Evolutionary conservation across 305 asterid species (phyloP).

Genomic region (Fraxinus platypoda): DNA sequence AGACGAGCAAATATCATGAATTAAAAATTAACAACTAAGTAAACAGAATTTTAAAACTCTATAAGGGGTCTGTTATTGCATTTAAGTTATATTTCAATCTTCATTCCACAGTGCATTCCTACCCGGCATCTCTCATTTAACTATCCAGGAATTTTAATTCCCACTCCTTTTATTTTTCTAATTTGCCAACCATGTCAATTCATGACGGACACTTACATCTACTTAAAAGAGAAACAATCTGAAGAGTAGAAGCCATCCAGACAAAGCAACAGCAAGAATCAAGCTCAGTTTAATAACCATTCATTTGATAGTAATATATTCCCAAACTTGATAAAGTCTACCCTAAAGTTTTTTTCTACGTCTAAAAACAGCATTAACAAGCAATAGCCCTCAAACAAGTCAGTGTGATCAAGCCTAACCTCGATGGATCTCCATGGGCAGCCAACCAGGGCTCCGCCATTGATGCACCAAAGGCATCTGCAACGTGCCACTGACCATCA

Average conservation of each 20-base stretch:
- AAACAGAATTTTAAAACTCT: background rate
- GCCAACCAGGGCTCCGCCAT: constrained; percentile 96
- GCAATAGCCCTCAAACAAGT: constrained; percentile 1
- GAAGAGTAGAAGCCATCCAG: background rate
- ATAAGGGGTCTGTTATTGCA: background rate
- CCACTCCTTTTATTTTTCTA: background rate
- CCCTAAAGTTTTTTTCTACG: background rate
- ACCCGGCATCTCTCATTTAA: background rate
- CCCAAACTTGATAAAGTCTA: background rate
- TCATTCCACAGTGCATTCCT: background rate
- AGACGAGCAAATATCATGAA: background rate
- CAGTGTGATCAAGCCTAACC: constrained; percentile 42
- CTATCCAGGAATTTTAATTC: background rate
- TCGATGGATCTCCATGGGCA: constrained; percentile 93
- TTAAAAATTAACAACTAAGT: background rate
- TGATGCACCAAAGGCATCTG: constrained; percentile 88
- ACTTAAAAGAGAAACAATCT: background rate
- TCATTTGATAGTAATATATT: background rate
- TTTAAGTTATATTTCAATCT: background rate
- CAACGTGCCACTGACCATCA: constrained; percentile 59
- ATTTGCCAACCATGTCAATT: background rate
- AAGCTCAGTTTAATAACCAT: background rate
- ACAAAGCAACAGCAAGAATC: background rate
- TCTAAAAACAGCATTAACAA: background rate
- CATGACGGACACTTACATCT: background rate